phyloP scores from a whole-genome alignment of 2,329 filamentous ascomycete species.

The Penicillium thymicola region DNA sequence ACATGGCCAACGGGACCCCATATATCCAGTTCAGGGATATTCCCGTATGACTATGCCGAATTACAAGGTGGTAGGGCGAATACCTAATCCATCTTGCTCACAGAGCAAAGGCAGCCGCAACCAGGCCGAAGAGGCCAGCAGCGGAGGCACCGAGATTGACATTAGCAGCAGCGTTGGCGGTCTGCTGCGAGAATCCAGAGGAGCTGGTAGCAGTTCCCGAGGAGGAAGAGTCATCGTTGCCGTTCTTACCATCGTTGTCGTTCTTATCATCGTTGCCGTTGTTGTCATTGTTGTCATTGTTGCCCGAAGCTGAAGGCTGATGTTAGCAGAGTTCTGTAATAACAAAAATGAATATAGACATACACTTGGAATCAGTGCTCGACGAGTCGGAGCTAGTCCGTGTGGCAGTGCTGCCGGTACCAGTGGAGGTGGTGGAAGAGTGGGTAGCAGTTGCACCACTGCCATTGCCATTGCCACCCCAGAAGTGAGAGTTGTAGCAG shows the following conservation, averaged over 20 bases:
- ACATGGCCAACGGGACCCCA: background rate
- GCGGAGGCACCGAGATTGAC: constrained; percentile 33
- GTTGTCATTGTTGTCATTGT: constrained; percentile 13
- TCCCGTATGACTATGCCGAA: background rate
- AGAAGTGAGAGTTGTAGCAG: constrained; percentile 51
- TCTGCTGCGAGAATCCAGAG: constrained; percentile 10
- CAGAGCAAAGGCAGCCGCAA: constrained; percentile 38
- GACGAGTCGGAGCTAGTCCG: constrained; percentile 1
- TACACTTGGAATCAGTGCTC: constrained; percentile 7
- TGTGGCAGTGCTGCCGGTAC: constrained; percentile 19
- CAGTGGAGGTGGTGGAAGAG: constrained; percentile 22
- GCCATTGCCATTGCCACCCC: constrained; percentile 33
- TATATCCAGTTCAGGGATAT: background rate
- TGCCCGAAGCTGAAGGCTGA: constrained; percentile 10
- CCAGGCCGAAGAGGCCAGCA: constrained; percentile 34
- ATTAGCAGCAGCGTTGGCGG: constrained; percentile 32
- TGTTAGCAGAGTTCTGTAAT: background rate
- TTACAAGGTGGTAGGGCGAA: background rate
- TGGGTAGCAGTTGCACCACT: constrained; percentile 21
- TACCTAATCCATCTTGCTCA: constrained; percentile 18
- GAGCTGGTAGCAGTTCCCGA: constrained; percentile 15
- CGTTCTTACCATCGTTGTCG: constrained; percentile 12
- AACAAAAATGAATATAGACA: background rate
- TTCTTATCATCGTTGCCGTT: constrained; percentile 12
- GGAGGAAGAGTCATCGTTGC: constrained; percentile 13